Base-by-base conservation (phyloP, 2,329 filamentous ascomycete genomes). In the Pyrenophora teres region DNA sequence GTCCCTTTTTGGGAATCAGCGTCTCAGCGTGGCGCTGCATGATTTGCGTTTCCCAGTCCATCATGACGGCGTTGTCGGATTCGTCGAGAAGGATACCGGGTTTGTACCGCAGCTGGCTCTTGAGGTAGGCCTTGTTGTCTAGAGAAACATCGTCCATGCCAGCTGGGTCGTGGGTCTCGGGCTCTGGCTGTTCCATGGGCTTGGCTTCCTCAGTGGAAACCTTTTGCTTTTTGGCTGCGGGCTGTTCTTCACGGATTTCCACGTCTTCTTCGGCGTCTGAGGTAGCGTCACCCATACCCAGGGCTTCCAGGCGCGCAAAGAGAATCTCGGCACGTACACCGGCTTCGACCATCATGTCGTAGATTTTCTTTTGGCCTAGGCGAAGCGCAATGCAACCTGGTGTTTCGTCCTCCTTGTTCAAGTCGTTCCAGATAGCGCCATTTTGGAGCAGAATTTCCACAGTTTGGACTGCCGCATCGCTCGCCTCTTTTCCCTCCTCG, bases 31-130 rank as follows among this genome's bases (percentile, higher is more conserved):
- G 90, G 43, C 83, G 82, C 53, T 83, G 83, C 91, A 96, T 96
- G 63, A 96, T 94, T 59, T 87, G 84, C 2, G 87, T 88, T 74
- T 96, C 91, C 91, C 91, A 96, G 33, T 87, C 83, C 91, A 96
- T 96, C 91, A 96, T 96, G 39, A 96, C 89, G 45, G 89, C 90
- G 70, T 96, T 96, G 56, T 85, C 81, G 58, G 86, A 83, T 3
- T 84, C 80, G 68, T 94, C 90, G 6, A 94, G 81, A 2, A 94
- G 82, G 19, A 72, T 73, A 0, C 65, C 67, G 3, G 64, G 62
- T 47, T 67, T 67, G 62, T 72, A 72, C 23, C 69, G 53, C 15
- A 73, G 51, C 40, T 72, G 62, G 8, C 59, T 65, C 43, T 64
- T 68, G 15, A 74, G 59, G 38, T 73, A 74, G 19, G 74, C 73